Conservation (phyloP, 2,329 filamentous ascomycete species). For the Paraphoma sp. region DNA sequence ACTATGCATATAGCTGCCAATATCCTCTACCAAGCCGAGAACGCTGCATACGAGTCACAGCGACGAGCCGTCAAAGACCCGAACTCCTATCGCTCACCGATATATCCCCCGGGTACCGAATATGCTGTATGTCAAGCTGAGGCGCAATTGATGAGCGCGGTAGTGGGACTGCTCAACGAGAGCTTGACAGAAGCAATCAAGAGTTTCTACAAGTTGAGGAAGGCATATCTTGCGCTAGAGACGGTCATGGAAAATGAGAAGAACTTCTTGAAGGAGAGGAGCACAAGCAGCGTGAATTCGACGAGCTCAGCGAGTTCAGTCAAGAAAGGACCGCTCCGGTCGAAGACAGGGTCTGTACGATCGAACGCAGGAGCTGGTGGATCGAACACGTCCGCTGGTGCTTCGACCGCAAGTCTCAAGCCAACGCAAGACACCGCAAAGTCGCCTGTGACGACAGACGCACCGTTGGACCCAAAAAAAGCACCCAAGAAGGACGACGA, state of each 20-base stretch:
- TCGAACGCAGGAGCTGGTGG: slow-evolving; percentile 18
- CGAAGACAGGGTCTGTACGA: slow-evolving; percentile 22
- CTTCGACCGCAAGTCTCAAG: slow-evolving; percentile 24
- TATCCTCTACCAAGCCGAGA: slow-evolving; percentile 77
- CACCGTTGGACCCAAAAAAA: slow-evolving; percentile 9
- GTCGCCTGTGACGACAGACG: slow-evolving; percentile 9
- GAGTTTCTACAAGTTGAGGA: slow-evolving; percentile 90
- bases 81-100: slow-evolving; percentile 61
- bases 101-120: slow-evolving; percentile 86
- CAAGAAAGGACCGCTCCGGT: slow-evolving; percentile 30
- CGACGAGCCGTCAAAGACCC: slow-evolving; percentile 73
- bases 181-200: slow-evolving; percentile 89
- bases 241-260: slow-evolving; percentile 78
- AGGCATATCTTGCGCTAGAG: slow-evolving; percentile 84
- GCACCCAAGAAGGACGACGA: slow-evolving; percentile 30
- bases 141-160: slow-evolving; percentile 85
- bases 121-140: slow-evolving; percentile 85
- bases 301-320: slow-evolving; percentile 24
- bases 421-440: slow-evolving; percentile 10
- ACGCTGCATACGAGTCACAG: slow-evolving; percentile 76
- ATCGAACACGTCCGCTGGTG: slow-evolving; percentile 14
- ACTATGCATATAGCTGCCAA: slow-evolving; percentile 64
- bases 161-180: slow-evolving; percentile 89
- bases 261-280: slow-evolving; percentile 57
- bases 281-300: slow-evolving; percentile 39